Base-by-base conservation (phyloP, 2,329 filamentous ascomycete species). In the Aspergillus sp. region DNA sequence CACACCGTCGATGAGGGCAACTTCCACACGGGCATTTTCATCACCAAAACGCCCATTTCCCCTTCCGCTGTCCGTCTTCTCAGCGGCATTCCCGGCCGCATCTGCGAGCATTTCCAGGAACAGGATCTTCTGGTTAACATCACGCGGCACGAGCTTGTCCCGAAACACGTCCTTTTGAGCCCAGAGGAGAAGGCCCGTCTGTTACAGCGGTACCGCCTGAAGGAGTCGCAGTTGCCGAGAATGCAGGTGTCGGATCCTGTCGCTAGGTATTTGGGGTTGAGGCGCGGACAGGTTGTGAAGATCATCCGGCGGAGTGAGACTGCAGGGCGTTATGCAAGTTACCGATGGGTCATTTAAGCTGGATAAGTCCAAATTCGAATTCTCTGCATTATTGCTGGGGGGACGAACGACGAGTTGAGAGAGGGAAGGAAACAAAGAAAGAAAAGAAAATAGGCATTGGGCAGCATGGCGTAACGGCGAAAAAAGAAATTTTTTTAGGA, bases 61-160 rank as follows among this genome's bases (percentile, higher is more conserved):
- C 85, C 91, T 26, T 89, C 93, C 59, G 93, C 93, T 38, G 86
- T 93, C 74, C 96, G 96, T 80, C 87, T 93, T 65, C 89, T 96
- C 66, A 87, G 87, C 63, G 87, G 88, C 58, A 86, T 93, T 57
- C 85, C 89, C 66, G 86, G 87, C 61, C 89, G 89, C 55, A 86
- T 90, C 70, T 91, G 97, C 70, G 95, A 99, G 80, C 91, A 91
- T 73, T 99, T 99, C 80, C 85, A 93, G 67, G 95, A 98, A 81
- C 89, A 95, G 74, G 95, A 99, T 77, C 78, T 99, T 67, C 83
- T 98, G 59, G 93, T 99, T 76, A 99, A 99, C 79, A 98, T 99
- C 76, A 98, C 93, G 58, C 90, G 93, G 75, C 95, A 99, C 79
- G 93, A 98, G 78, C 84, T 99, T 55, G 95, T 99, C 30, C 95